phyloP scores from a whole-genome alignment of 768 basidiomycete genomes.

The Macrolepiota albuminosa region DNA sequence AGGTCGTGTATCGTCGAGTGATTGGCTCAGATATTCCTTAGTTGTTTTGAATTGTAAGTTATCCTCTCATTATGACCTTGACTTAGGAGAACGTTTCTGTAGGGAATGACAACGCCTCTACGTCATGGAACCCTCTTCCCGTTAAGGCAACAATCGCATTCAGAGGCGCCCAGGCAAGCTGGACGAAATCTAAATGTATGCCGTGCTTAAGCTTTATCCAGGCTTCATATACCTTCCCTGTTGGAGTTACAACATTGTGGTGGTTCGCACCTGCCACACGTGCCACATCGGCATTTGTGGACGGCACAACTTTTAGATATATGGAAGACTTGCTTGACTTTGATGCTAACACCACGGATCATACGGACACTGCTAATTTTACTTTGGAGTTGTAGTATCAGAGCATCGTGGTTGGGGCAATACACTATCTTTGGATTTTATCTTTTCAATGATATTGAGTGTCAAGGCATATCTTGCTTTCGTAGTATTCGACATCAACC shows the following conservation, averaged over 20 bases:
- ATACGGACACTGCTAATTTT: not conserved
- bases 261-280: constrained; percentile 32
- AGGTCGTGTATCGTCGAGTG: constrained; percentile 41
- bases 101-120: constrained; percentile 45
- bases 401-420: not conserved
- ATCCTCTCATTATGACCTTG: not conserved
- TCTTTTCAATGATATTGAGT: not conserved
- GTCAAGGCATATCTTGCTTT: too few species aligned
- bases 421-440: not conserved
- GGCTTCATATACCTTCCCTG: constrained; percentile 75
- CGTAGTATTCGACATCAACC: not conserved
- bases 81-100: not conserved
- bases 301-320: constrained; percentile 1
- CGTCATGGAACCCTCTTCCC: constrained; percentile 52
- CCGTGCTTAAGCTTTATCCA: constrained; percentile 9
- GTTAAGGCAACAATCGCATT: constrained; percentile 60
- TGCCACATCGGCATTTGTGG: not conserved
- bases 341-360: constrained; percentile 5
- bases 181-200: too few species aligned
- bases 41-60: constrained; percentile 68
- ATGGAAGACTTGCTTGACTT: constrained; percentile 6
- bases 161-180: constrained; percentile 50
- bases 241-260: constrained; percentile 61
- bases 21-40: constrained; percentile 63
- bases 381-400: not conserved